Percentiles rank a stretch among this genome's conserved stretches.
Conservation (phyloP, 169 alveolate species). For the Eimeria praecox region DNA sequence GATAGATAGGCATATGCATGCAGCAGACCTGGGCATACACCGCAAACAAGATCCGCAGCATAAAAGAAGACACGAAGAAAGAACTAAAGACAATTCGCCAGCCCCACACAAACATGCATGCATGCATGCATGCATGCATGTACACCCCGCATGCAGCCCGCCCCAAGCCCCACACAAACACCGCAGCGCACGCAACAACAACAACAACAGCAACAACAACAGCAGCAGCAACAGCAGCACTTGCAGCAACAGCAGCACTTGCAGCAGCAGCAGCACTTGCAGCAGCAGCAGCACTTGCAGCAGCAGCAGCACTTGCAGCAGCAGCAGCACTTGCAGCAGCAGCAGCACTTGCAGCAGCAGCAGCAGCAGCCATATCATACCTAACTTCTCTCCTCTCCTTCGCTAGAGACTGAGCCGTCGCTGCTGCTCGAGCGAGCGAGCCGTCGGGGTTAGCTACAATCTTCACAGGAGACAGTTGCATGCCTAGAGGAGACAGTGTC, state of each 20-base stretch:
- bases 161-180: neutral
- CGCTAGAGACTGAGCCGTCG: slow-evolving; percentile 91
- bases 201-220: neutral
- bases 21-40: too few species aligned
- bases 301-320: neutral
- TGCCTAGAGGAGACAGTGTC: slow-evolving; percentile 43
- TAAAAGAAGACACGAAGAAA: too few species aligned
- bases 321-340: neutral
- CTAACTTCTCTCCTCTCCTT: slow-evolving; percentile 95
- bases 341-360: neutral
- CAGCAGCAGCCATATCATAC: slow-evolving; percentile 75
- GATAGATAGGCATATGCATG: too few species aligned
- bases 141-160: neutral
- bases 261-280: neutral
- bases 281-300: neutral
- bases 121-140: neutral
- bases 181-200: too few species aligned
- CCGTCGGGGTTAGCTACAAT: slow-evolving; percentile 97
- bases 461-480: slow-evolving; percentile 88
- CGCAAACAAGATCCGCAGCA: too few species aligned
- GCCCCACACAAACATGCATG: neutral
- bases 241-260: neutral
- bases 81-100: too few species aligned
- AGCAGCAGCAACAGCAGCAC: neutral
- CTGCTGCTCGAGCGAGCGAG: slow-evolving; percentile 95